Base-by-base conservation (phyloP, 228 moss, liverwort and hornwort species). In the Sphagnum magellanicum region DNA sequence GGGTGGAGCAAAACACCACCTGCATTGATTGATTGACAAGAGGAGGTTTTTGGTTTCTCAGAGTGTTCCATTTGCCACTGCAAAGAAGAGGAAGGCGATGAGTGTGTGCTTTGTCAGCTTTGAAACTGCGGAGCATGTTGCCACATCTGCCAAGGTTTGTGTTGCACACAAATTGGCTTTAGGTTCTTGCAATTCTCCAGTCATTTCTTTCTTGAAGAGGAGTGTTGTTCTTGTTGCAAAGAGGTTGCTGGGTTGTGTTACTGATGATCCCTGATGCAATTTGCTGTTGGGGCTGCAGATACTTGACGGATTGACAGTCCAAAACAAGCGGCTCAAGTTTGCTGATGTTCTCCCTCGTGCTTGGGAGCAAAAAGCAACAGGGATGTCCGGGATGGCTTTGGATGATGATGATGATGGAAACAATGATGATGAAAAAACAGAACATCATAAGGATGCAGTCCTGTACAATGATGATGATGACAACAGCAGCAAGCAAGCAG, bases 1-100 rank as follows among this genome's bases (percentile, higher is more conserved):
- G 32, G 32, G 32, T 32, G 1, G 32, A 32, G 32, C 32, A 32
- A 32, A 32, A 32, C 32, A 32, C 32, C 32, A 32, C 32, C 32
- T 32, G 32, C 32, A 32, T 32, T 32, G 32, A 32, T 32, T 32
- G 32, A 32, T 32, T 32, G 32, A 32, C 32, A 32, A 32, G 32
- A 32, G 32, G 32, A 32, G 32, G 32, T 32, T 32, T 32, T 32
- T 32, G 32, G 32, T 32, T 32, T 32, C 32, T 32, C 81, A 97
- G 98, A 76, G 84, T 74, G 79, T 98, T 66, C 64, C 76, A 11
- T 98, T 90, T 67, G 73, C 85, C 8, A 90, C 89, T 61, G 92
- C 92, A 13, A 94, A 98, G 81, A 98, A 98, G 78, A 89, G 94
- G 75, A 94, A 92, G 75, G 82, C 89, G 16, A 85, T 94, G 87